phyloP scores from a whole-genome alignment of 208 protist species.

The Trypanosoma scelopori region DNA sequence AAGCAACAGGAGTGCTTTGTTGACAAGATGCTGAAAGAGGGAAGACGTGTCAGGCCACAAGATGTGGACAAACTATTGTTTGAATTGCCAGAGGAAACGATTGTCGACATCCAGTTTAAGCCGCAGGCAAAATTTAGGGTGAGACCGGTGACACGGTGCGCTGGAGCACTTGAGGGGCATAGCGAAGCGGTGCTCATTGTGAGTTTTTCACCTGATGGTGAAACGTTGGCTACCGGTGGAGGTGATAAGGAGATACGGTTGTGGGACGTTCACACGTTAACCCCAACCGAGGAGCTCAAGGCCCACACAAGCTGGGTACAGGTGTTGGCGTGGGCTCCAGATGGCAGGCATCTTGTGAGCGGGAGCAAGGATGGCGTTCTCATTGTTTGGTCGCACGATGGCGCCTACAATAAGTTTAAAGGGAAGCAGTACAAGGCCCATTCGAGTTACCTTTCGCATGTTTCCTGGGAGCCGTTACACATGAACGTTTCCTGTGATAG shows the following conservation, averaged over 20 bases:
- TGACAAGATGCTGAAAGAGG: slow-evolving; percentile 80
- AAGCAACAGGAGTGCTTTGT: slow-evolving; percentile 76
- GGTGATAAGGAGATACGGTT: slow-evolving; percentile 97
- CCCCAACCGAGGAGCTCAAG: slow-evolving; percentile 90
- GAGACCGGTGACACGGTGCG: slow-evolving; percentile 93
- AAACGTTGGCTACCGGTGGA: slow-evolving; percentile 90
- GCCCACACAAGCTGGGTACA: slow-evolving; percentile 96
- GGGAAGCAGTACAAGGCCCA: slow-evolving; percentile 90
- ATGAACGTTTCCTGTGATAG: slow-evolving; percentile 71
- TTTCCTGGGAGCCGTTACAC: slow-evolving; percentile 97
- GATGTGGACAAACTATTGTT: slow-evolving; percentile 83
- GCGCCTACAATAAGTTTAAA: slow-evolving; percentile 74
- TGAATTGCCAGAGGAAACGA: slow-evolving; percentile 76
- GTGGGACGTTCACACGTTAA: slow-evolving; percentile 97
- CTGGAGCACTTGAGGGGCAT: slow-evolving; percentile 93
- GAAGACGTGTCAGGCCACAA: slow-evolving; percentile 71
- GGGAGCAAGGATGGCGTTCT: slow-evolving; percentile 94
- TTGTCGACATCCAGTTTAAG: slow-evolving; percentile 90
- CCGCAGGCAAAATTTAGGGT: slow-evolving; percentile 98
- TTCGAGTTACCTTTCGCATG: slow-evolving; percentile 93
- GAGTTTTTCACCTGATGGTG: slow-evolving; percentile 95
- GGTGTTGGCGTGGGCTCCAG: slow-evolving; percentile 95
- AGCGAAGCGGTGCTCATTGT: slow-evolving; percentile 94
- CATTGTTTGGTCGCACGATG: slow-evolving; percentile 91
- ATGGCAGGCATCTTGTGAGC: slow-evolving; percentile 91